Conservation (phyloP, 306 rosid genomes). For the Sicyos baderoa region DNA sequence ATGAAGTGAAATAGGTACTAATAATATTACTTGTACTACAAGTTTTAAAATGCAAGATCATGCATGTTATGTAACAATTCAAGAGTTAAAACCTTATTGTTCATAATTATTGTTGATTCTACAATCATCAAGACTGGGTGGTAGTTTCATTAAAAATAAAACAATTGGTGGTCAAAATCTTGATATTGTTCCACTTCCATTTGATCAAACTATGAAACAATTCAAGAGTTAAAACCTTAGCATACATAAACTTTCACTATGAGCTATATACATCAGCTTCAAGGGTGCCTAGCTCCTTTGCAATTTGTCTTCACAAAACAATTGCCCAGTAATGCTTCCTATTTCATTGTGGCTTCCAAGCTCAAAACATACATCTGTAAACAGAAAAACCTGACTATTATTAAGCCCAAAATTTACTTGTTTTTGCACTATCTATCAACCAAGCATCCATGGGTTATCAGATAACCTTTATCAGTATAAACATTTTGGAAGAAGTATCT, state of each 20-base stretch:
- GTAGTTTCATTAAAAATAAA: no score
- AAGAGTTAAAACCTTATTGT: no score
- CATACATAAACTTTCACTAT: neutral
- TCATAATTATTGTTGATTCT: neutral
- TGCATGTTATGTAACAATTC: neutral
- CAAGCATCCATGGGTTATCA: slow-evolving; percentile 3
- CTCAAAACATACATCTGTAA: slow-evolving; percentile 8
- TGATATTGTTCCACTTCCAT: neutral
- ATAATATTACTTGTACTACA: no score
- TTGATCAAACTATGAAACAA: neutral
- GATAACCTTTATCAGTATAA: neutral
- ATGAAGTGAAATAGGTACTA: no score
- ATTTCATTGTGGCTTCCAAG: neutral
- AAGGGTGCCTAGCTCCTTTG: neutral
- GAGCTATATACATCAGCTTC: slow-evolving; percentile 9
- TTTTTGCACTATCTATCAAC: slow-evolving; percentile 13
- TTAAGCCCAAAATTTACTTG: neutral
- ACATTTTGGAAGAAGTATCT: neutral
- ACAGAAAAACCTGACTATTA: neutral
- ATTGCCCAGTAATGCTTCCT: neutral
- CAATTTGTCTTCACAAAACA: neutral
- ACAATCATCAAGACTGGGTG: neutral
- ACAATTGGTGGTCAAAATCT: neutral
- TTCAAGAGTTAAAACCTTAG: neutral
- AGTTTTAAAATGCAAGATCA: neutral